Percentiles rank a stretch among this genome's conserved stretches.
phyloP scores from a whole-genome alignment of 1,284 basidiomycete species.

The Trametes hirsuta region DNA sequence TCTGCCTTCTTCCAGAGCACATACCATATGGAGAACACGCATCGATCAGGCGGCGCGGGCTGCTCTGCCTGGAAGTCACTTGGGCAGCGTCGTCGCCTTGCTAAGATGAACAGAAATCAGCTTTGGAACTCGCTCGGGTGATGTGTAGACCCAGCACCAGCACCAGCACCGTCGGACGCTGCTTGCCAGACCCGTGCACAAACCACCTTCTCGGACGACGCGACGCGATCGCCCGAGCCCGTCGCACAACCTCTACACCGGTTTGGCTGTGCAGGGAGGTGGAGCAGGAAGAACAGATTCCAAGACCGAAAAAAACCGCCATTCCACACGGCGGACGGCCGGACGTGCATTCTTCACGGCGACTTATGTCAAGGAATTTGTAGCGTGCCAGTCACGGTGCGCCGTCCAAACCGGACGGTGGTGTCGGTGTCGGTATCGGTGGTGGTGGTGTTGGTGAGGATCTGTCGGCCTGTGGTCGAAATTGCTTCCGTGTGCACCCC shows the following conservation, averaged over 20 bases:
- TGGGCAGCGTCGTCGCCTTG: not conserved
- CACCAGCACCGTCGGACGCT: not conserved
- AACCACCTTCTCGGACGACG: not conserved
- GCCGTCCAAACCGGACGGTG: too few species aligned
- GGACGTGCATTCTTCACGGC: not conserved
- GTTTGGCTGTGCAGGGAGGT: conserved; percentile 12
- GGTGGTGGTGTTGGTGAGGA: not conserved
- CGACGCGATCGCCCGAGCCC: not conserved
- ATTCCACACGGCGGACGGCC: not conserved
- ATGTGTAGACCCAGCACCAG: not conserved
- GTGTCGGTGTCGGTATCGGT: too few species aligned
- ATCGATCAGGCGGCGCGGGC: not conserved
- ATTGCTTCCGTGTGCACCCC: conserved; percentile 8
- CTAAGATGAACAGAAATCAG: not conserved
- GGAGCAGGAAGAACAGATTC: conserved; percentile 1
- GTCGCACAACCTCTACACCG: conserved; percentile 1
- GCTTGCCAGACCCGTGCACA: not conserved
- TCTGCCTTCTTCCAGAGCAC: conserved; percentile 1
- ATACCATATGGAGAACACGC: not conserved
- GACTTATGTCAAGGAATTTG: not conserved
- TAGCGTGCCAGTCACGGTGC: too few species aligned
- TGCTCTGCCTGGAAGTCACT: not conserved
- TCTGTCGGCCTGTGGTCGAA: not conserved
- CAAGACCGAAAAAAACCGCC: not conserved
- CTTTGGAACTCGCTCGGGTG: not conserved